Evolutionary conservation across 495 filamentous ascomycete species (phyloP).

Genomic region (Darksidea phi): DNA sequence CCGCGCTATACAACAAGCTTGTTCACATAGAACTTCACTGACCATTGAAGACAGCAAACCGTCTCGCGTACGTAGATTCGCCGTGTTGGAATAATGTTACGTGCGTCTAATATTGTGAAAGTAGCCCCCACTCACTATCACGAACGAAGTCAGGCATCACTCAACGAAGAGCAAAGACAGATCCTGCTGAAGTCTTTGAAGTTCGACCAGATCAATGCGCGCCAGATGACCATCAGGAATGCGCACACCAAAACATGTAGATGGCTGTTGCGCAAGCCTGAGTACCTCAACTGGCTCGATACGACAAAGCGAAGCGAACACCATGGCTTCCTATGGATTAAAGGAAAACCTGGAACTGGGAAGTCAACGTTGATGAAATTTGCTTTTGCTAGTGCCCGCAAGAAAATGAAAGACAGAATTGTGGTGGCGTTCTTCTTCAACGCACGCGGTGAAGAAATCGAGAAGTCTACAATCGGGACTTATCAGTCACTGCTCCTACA

Average conservation of each 20-base stretch:
- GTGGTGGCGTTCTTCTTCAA: slow-evolving; percentile 47
- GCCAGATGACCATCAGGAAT: slow-evolving; percentile 42
- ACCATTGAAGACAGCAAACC: too few relatives aligned
- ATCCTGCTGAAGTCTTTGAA: slow-evolving; percentile 20
- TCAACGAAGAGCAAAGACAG: slow-evolving; percentile 10
- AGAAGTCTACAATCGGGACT: slow-evolving; percentile 26
- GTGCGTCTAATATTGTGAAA: too few relatives aligned
- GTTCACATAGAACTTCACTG: too few relatives aligned
- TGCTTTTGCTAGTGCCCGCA: slow-evolving; percentile 1
- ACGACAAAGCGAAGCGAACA: slow-evolving; percentile 4
- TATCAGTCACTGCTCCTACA: slow-evolving; percentile 27
- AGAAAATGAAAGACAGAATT: slow-evolving; percentile 16
- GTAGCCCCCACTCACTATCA: too few relatives aligned
- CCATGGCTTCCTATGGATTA: slow-evolving; percentile 36
- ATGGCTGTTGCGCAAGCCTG: slow-evolving; percentile 27
- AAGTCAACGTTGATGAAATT: slow-evolving; percentile 38
- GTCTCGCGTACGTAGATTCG: too few relatives aligned
- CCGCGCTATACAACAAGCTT: too few relatives aligned
- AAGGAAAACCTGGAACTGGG: slow-evolving; percentile 36
- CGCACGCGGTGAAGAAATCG: slow-evolving; percentile 38
- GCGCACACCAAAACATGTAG: slow-evolving; percentile 41
- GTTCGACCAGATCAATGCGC: slow-evolving; percentile 38
- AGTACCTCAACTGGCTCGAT: slow-evolving; percentile 32
- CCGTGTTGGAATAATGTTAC: too few relatives aligned
- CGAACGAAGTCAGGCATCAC: too few relatives aligned